Conservation (phyloP, 2,329 filamentous ascomycete genomes). For the Phyllosticta citriasiana region DNA sequence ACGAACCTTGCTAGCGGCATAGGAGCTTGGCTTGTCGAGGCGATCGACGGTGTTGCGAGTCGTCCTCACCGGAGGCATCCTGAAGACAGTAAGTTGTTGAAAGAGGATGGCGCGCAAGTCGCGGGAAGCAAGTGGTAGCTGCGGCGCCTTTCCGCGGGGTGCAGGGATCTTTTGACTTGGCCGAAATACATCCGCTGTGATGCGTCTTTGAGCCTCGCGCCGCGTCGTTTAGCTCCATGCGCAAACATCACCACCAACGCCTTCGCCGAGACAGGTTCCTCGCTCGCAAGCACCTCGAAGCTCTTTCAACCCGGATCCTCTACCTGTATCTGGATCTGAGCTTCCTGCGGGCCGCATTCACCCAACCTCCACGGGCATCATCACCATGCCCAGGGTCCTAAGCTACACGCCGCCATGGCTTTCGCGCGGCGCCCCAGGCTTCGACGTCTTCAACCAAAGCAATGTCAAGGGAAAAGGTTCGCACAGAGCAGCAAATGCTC, state of each 20-base stretch:
- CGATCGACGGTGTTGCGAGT: constrained; percentile 71
- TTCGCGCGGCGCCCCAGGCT: constrained; percentile 63
- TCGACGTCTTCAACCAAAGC: constrained; percentile 58
- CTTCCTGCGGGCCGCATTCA: not conserved
- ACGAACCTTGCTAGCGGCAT: constrained; percentile 70
- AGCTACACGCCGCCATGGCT: constrained; percentile 85
- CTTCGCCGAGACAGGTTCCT: not conserved
- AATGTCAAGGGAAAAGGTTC: constrained; percentile 33
- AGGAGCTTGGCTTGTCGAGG: constrained; percentile 88
- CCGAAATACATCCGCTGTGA: constrained; percentile 1
- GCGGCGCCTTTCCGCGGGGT: not conserved
- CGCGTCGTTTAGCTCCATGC: not conserved
- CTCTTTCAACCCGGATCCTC: not conserved
- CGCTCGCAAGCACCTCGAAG: not conserved
- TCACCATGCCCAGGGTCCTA: constrained; percentile 70
- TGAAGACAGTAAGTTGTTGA: not conserved
- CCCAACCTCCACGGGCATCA: not conserved
- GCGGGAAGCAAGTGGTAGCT: constrained; percentile 4
- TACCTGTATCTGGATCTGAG: not conserved
- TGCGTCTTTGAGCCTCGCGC: constrained; percentile 4
- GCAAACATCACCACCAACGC: not conserved
- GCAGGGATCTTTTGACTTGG: not conserved
- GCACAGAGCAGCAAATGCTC: constrained; percentile 17
- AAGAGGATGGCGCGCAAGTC: not conserved
- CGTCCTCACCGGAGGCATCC: constrained; percentile 34